These are phyloP conservation scores for Trichophyton verrucosum DNA, from an alignment of 2,329 filamentous ascomycete species.

Conservation along the genomic window DNA sequence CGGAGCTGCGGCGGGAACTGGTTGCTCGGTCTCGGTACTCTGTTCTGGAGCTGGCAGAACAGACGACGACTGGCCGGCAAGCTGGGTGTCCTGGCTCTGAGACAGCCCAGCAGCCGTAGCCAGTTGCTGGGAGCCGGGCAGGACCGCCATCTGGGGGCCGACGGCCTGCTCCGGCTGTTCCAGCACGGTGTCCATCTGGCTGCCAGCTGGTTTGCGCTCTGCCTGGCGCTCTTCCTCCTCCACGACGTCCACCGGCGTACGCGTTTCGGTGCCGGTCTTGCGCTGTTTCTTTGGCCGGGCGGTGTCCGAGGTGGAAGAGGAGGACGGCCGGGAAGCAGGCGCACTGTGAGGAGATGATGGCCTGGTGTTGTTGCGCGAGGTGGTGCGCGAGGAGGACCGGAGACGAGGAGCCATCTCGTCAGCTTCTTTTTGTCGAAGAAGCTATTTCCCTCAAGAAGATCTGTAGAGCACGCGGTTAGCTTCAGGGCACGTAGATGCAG, in stretches of 20 bases:
- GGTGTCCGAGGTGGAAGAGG: conserved; percentile 20
- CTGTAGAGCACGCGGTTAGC: not conserved
- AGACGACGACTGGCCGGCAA: not conserved
- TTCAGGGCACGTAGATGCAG: conserved; percentile 9
- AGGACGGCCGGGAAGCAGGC: conserved; percentile 13
- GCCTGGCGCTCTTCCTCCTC: conserved; percentile 13
- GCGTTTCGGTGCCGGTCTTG: conserved; percentile 17
- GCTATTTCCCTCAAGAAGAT: not conserved
- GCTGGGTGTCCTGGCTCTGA: not conserved
- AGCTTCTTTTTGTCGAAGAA: not conserved
- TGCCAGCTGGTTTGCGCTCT: conserved; percentile 10
- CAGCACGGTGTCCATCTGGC: not conserved
- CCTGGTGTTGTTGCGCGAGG: conserved; percentile 21
- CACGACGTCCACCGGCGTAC: conserved; percentile 5
- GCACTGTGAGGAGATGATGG: conserved; percentile 22
- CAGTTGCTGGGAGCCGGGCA: not conserved
- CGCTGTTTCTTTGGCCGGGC: conserved; percentile 23
- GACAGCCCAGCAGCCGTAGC: not conserved
- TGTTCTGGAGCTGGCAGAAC: not conserved
- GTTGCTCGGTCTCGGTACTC: not conserved
- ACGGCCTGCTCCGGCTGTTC: conserved; percentile 3
- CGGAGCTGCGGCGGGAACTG: not conserved
- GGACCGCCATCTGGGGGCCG: not conserved
- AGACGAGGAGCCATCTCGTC: conserved; percentile 25
- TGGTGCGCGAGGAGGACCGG: conserved; percentile 23